Percentiles rank a stretch among this genome's conserved stretches.
Evolutionary conservation across 2,329 filamentous ascomycete species (phyloP).

Genomic region (Zymoseptoria crescenta): DNA sequence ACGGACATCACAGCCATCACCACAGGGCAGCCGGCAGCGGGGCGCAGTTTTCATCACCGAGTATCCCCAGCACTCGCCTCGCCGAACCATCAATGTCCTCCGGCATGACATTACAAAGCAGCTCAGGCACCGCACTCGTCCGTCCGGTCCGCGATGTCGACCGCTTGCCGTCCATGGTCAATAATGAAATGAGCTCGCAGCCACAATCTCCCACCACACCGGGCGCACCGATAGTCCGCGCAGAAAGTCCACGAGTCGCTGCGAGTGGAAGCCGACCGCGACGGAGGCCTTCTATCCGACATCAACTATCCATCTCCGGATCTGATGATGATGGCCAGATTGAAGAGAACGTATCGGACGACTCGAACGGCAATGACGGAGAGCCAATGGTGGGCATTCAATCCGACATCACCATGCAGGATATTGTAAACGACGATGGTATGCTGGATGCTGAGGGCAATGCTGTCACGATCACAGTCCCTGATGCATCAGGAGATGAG

Average conservation of each 20-base stretch:
- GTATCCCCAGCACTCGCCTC: conserved; percentile 12
- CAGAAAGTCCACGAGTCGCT: conserved; percentile 35
- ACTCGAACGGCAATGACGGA: conserved; percentile 66
- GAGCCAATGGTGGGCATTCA: conserved; percentile 74
- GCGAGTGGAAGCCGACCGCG: conserved; percentile 50
- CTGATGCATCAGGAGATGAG: conserved; percentile 74
- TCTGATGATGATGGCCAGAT: conserved; percentile 80
- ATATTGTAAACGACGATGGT: conserved; percentile 74
- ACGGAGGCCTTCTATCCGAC: conserved; percentile 75
- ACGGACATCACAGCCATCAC: too few species aligned
- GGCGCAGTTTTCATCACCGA: conserved; percentile 25
- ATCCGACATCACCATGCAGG: conserved; percentile 74
- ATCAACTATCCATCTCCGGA: conserved; percentile 77
- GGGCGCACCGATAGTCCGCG: conserved; percentile 54
- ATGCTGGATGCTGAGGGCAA: conserved; percentile 61
- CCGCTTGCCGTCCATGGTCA: conserved; percentile 73
- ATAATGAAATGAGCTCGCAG: conserved; percentile 70
- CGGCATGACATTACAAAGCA: conserved; percentile 25
- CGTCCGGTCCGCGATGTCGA: conserved; percentile 76
- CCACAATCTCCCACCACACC: conserved; percentile 87
- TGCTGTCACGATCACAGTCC: conserved; percentile 68
- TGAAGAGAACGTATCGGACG: conserved; percentile 75
- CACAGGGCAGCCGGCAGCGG: conserved; percentile 36
- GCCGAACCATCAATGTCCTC: conserved; percentile 21
- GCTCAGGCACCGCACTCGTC: conserved; percentile 47